Evolutionary conservation across 345 rosid genomes (phyloP), one percentile per base, ranked within the genome.

Genomic region (Excoecaria agallocha): DNA sequence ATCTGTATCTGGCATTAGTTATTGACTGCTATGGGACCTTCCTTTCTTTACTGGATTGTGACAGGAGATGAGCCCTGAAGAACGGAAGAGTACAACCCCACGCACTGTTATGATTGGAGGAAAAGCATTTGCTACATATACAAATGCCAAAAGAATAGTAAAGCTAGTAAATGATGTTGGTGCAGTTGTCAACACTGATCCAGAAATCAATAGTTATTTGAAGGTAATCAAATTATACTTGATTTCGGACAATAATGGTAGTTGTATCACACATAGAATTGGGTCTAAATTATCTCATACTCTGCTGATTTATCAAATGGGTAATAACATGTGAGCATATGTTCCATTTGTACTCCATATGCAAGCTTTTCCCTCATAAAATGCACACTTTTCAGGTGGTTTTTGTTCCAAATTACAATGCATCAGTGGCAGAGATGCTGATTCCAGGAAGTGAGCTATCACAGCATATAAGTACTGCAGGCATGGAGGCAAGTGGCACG

Each of bases 401-500:
- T 55, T 94, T 92, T 79, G 89, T 94, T 80, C 98, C 97, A 75
- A 94, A 94, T 77, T 94, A 94, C 91, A 94, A 94, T 71, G 97
- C 92, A 20, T 88, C 98, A 19, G 97, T 89, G 45, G 98, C 98
- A 16, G 98, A 94, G 85, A 62, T 89, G 81, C 97, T 94, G 62
- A 92, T 94, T 77, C 98, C 98, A 15, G 98, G 98, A 82, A 92
- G 98, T 66, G 98, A 94, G 83, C 80, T 94, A 50, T 94, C 98
- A 43, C 98, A 94, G 77, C 97, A 94, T 83, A 94, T 94, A 64
- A 94, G 98, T 82, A 94, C 98, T 64, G 97, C 97, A 71, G 98
- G 98, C 76, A 94, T 94, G 98, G 98, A 94, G 85, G 98, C 98
- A 66, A 94, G 98, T 84, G 98, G 98, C 59, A 94, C 98, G 45